These are phyloP conservation scores for Pseudogymnoascus sp. DNA, from an alignment of 2,329 filamentous ascomycete species.

Conservation along the genomic window DNA sequence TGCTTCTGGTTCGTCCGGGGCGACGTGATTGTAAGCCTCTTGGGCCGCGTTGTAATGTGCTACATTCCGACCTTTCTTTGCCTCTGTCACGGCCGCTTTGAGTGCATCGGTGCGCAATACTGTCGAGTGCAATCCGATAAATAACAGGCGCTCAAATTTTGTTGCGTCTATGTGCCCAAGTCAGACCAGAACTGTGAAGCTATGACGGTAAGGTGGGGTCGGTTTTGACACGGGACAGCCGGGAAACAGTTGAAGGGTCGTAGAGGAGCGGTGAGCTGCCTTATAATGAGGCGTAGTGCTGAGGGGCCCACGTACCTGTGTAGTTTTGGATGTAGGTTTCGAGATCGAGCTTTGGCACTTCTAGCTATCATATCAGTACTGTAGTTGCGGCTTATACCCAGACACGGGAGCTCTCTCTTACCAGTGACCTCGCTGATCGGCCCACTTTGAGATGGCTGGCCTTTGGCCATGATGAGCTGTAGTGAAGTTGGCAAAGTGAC, in stretches of 20 bases:
- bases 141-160: conserved; percentile 67
- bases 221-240: neutral
- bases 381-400: neutral
- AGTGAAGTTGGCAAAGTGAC: neutral
- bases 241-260: neutral
- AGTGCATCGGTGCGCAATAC: conserved; percentile 72
- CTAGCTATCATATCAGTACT: conserved; percentile 33
- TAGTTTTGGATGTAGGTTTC: conserved; percentile 90
- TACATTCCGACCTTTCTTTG: conserved; percentile 68
- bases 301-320: conserved; percentile 45
- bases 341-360: conserved; percentile 79
- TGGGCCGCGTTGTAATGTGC: conserved; percentile 61
- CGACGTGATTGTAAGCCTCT: conserved; percentile 52
- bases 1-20: conserved; percentile 60
- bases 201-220: neutral
- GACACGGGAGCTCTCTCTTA: conserved; percentile 4
- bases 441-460: neutral
- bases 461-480: neutral
- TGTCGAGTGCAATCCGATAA: conserved; percentile 72
- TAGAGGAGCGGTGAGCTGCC: neutral
- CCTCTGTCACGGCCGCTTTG: conserved; percentile 65
- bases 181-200: conserved; percentile 8
- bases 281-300: neutral
- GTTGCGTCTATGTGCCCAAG: conserved; percentile 55
- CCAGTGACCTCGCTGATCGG: neutral